Base-by-base conservation (phyloP, 306 rosid genomes). In the Fagus crenata region DNA sequence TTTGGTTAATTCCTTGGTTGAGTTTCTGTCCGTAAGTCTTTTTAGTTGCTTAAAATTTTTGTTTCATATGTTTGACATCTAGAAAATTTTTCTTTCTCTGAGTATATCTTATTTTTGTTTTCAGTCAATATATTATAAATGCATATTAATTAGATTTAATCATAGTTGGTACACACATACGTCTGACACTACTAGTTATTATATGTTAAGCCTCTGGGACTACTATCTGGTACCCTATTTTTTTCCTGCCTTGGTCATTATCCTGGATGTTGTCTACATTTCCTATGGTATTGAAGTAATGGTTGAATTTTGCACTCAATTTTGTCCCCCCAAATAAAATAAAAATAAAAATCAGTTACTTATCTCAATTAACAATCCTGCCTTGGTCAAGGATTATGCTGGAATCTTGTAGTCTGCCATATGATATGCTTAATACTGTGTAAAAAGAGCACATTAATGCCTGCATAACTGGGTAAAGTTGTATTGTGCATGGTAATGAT, bases 401-500 rank as follows among this genome's bases (percentile, higher is more conserved):
- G 40, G 40, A 5, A 36, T 37, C 46, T 64, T 65, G 49, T 65
- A 15, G 12, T 39, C 31, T 6, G 71, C 6, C 71, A 65, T 65
- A 39, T 65, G 18, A 39, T 39, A 39, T 65, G 71, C 49, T 37
- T n/a, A 65, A 65, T 65, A 43, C 15, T 35, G 13, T 13, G 51
- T 46, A 9, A 46, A 46, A 46, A 9, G 14, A 7, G 51, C 51
- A 22, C 22, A 39, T 39, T 15, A 15, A 7, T 65, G 33, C 31
- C 13, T 65, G 71, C 22, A 35, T 65, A 37, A 37, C 43, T 58
- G 15, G 31, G 14, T 15, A 65, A 65, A 17, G 15, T 3, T 53
- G 64, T 54, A 31, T 63, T 51, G n/a, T 33, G 15, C 5, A 51
- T 53, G 67, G 53, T 81, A 55, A 53, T 72, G 33, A 12, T 68